Conservation (phyloP, 305 asterid species). For the Rubia tinctorum region DNA sequence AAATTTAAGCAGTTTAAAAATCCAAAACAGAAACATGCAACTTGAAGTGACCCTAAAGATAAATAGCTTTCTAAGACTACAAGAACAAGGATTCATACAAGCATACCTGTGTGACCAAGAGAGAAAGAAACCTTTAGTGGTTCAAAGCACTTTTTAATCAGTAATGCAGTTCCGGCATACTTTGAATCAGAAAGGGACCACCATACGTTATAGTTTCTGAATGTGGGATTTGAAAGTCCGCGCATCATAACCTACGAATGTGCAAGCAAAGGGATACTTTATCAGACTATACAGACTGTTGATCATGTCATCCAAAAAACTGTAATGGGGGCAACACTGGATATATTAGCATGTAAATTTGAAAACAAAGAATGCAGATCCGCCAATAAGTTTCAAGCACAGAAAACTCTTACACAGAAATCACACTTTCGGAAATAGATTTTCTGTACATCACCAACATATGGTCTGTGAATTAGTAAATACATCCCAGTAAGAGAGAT, state of each 20-base stretch:
- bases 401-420: background rate
- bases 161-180: constrained; percentile 92
- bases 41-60: background rate
- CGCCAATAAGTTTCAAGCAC: background rate
- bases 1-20: background rate
- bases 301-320: background rate
- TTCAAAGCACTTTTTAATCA: constrained; percentile 70
- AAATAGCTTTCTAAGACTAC: background rate
- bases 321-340: background rate
- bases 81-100: constrained; percentile 1
- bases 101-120: constrained; percentile 68
- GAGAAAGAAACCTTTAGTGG: constrained; percentile 78
- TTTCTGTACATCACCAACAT: background rate
- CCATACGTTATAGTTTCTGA: constrained; percentile 75
- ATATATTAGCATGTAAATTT: background rate
- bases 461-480: background rate
- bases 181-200: constrained; percentile 97
- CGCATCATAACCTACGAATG: constrained; percentile 67
- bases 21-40: background rate
- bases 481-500: background rate
- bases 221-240: constrained; percentile 67
- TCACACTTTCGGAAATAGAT: background rate
- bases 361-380: background rate
- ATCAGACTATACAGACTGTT: background rate
- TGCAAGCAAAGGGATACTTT: constrained; percentile 11